These are phyloP conservation scores for Lentinula aciculospora DNA, from an alignment of 768 basidiomycete species.

Conservation along the genomic window DNA sequence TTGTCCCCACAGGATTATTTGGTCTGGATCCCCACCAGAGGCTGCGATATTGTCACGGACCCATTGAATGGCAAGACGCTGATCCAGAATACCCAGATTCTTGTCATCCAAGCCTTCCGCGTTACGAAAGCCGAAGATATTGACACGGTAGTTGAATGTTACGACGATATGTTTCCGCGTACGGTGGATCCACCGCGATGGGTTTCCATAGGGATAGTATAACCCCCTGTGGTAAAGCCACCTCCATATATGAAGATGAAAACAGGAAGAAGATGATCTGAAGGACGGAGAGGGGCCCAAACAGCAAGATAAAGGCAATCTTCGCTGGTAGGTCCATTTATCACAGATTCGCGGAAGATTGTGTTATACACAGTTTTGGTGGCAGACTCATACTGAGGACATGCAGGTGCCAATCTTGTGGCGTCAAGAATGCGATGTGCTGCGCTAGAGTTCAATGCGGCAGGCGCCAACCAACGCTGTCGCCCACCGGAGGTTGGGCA, in stretches of 20 bases:
- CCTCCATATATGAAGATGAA: background rate
- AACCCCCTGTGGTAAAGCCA: background rate
- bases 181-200: background rate
- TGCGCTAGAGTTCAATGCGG: background rate
- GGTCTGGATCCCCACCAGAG: slow-evolving; percentile 32
- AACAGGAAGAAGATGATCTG: background rate
- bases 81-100: slow-evolving; percentile 45
- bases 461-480: no score
- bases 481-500: background rate
- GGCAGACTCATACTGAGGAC: background rate
- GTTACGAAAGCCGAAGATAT: background rate
- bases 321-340: background rate
- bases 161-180: background rate
- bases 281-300: background rate
- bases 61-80: slow-evolving; percentile 50
- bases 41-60: slow-evolving; percentile 57
- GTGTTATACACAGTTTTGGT: background rate
- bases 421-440: background rate
- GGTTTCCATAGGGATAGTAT: background rate
- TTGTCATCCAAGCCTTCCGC: background rate
- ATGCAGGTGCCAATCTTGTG: background rate
- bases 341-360: background rate
- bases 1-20: background rate
- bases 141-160: background rate
- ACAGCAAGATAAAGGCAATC: background rate